phyloP scores from a whole-genome alignment of 352 stramenopile species.

The Globisporangium barbulae region DNA sequence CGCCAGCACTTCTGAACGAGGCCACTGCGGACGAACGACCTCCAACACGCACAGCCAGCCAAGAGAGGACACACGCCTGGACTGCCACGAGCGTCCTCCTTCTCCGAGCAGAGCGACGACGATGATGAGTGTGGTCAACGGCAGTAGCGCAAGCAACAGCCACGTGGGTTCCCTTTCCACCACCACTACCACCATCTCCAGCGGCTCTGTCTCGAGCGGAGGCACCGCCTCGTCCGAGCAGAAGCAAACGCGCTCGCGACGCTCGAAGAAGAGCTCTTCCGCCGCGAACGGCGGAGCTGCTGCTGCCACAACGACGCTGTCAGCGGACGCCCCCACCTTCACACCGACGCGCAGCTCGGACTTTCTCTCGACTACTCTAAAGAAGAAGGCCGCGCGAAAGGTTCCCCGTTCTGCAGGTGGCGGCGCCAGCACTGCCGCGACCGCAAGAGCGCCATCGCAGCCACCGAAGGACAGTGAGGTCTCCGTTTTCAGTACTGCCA shows the following conservation, averaged over 20 bases:
- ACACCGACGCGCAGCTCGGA: background rate
- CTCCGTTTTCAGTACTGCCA: background rate
- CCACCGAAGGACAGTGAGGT: background rate
- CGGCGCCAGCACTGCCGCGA: background rate
- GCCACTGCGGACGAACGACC: background rate
- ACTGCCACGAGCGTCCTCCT: background rate
- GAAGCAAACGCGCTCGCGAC: constrained; percentile 4
- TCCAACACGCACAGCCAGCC: background rate
- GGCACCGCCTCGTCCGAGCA: constrained; percentile 3
- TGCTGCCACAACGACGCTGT: constrained; percentile 4
- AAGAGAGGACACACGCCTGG: background rate
- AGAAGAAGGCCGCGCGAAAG: constrained; percentile 20
- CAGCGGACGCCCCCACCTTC: constrained; percentile 14
- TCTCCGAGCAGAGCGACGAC: background rate
- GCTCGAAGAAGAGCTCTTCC: constrained; percentile 9
- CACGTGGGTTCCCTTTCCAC: constrained; percentile 23
- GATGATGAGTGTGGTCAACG: constrained; percentile 29
- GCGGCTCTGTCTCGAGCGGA: constrained; percentile 12
- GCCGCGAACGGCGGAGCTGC: background rate
- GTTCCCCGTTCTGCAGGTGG: background rate
- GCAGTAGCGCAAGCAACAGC: constrained; percentile 24
- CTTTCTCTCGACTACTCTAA: constrained; percentile 5
- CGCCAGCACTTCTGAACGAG: background rate
- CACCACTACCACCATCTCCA: constrained; percentile 24
- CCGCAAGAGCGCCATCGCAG: background rate